These are phyloP conservation scores for Zychaea mexicana DNA, from an alignment of 371 early-diverging fungal genomes.

Conservation along the genomic window DNA sequence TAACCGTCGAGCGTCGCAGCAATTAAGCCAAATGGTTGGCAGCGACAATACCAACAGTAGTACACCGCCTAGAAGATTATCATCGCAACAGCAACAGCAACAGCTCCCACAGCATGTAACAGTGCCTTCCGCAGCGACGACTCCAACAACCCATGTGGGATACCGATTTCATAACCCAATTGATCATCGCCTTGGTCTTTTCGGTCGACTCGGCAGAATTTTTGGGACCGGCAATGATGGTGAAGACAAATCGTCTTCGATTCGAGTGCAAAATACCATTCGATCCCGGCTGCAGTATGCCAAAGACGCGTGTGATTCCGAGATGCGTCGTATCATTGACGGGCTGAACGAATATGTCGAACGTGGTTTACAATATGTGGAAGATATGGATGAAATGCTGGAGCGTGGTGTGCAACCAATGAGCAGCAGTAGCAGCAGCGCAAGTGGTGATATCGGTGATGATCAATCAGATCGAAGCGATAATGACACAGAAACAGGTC, in stretches of 20 bases:
- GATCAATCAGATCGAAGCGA: constrained; percentile 12
- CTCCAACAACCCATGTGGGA: constrained; percentile 9
- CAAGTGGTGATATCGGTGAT: constrained; percentile 9
- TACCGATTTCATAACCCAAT: constrained; percentile 21
- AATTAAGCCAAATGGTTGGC: neutral
- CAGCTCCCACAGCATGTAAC: neutral
- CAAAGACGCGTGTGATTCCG: constrained; percentile 49
- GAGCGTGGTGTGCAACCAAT: constrained; percentile 16
- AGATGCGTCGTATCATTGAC: constrained; percentile 67
- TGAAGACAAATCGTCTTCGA: constrained; percentile 11
- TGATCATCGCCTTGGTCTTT: constrained; percentile 16
- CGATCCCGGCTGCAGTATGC: constrained; percentile 41
- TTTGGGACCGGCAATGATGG: constrained; percentile 12
- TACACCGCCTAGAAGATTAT: neutral
- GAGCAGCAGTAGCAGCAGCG: constrained; percentile 26
- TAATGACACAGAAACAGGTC: neutral
- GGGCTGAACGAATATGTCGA: constrained; percentile 77
- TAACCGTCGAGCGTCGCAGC: constrained; percentile 1
- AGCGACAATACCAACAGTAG: neutral
- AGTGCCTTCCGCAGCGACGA: neutral
- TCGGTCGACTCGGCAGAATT: constrained; percentile 22
- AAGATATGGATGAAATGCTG: constrained; percentile 40
- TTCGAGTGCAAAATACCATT: constrained; percentile 30
- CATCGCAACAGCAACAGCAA: neutral
- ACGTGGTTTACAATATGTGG: constrained; percentile 61